Percentiles rank a stretch among this genome's conserved stretches.
These are phyloP conservation scores for Elaeagnus macrophylla DNA, from an alignment of 306 rosid genomes.

Conservation along the genomic window DNA sequence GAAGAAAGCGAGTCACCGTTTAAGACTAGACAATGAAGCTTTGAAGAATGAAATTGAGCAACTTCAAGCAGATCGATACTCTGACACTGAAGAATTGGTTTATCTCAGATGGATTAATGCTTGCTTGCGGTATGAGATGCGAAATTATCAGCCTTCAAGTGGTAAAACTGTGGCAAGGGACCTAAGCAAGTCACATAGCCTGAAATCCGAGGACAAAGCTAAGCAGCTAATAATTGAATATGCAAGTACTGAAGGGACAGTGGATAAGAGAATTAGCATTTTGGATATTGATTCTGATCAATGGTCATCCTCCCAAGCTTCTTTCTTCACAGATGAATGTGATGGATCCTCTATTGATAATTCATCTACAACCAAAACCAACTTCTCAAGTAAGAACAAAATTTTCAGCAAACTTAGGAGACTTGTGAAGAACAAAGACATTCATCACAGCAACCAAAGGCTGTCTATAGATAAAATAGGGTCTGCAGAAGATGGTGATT, in stretches of 20 bases:
- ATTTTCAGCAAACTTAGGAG: conserved; percentile 52
- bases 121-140: conserved; percentile 71
- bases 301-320: conserved; percentile 68
- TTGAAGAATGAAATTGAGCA: conserved; percentile 50
- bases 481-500: conserved; percentile 24
- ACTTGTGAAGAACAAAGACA: conserved; percentile 46
- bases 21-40: conserved; percentile 37
- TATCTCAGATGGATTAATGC: conserved; percentile 89
- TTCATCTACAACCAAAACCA: conserved; percentile 32
- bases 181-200: conserved; percentile 70
- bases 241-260: conserved; percentile 46
- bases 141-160: conserved; percentile 50
- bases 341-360: conserved; percentile 44
- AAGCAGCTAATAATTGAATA: conserved; percentile 77
- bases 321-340: conserved; percentile 44
- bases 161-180: conserved; percentile 84
- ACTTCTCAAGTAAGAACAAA: conserved; percentile 31
- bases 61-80: conserved; percentile 46
- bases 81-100: conserved; percentile 76
- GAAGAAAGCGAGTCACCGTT: conserved; percentile 37
- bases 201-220: conserved; percentile 73
- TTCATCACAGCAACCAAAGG: conserved; percentile 17
- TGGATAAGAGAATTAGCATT: conserved; percentile 24
- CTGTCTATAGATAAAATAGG: conserved; percentile 30
- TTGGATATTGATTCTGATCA: conserved; percentile 56